Evolutionary conservation across 768 basidiomycete genomes (phyloP).

Genomic region (Glaciozyma martinii): DNA sequence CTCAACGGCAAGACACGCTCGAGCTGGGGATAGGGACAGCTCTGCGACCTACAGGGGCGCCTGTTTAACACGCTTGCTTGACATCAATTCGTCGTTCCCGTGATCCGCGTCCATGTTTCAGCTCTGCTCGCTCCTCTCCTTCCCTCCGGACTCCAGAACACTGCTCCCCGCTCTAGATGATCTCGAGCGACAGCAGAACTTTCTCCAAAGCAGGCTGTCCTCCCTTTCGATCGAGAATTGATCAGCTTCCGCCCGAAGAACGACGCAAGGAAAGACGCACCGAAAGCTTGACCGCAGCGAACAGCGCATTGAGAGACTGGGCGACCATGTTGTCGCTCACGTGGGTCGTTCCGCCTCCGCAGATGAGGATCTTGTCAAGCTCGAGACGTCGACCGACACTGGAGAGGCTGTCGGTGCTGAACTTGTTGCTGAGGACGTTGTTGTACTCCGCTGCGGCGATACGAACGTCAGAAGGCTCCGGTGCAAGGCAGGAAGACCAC

Average conservation of each 20-base stretch:
- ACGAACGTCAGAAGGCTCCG: background rate
- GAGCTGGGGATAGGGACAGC: too few relatives aligned
- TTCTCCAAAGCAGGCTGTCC: background rate
- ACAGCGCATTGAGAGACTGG: background rate
- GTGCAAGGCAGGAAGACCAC: background rate
- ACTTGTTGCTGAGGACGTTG: background rate
- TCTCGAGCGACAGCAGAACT: too few relatives aligned
- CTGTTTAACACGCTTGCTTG: too few relatives aligned
- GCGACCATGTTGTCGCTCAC: background rate
- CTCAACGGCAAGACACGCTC: too few relatives aligned
- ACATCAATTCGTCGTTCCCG: too few relatives aligned
- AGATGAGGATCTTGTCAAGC: background rate
- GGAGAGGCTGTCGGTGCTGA: background rate
- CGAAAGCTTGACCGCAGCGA: background rate
- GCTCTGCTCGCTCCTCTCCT: too few relatives aligned
- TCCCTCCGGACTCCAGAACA: too few relatives aligned
- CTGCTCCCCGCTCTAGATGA: too few relatives aligned
- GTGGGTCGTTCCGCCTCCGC: background rate
- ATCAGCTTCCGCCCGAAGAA: background rate
- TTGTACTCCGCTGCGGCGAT: background rate
- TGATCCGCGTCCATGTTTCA: too few relatives aligned
- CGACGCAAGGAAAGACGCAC: background rate
- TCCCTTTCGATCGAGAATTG: background rate
- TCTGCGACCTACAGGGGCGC: too few relatives aligned
- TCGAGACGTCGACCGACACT: background rate